Conservation (phyloP, 345 rosid species). For the Populus tremula region DNA sequence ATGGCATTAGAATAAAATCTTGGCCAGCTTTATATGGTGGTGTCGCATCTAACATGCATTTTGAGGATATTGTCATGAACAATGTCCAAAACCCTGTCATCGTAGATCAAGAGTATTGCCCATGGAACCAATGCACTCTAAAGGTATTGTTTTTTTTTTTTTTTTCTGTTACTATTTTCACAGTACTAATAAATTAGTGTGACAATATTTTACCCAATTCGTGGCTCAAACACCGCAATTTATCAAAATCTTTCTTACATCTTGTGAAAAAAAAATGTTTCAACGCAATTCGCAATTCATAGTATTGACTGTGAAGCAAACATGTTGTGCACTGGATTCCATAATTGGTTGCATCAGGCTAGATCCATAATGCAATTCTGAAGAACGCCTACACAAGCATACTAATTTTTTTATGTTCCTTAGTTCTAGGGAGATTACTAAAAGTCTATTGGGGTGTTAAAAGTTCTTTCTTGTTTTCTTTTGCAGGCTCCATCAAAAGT, state of each 20-base stretch:
- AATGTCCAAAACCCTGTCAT: slow-evolving; percentile 1
- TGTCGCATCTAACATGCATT: neutral
- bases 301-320: too few species aligned
- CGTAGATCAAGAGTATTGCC: neutral
- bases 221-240: too few species aligned
- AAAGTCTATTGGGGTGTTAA: neutral
- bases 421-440: neutral
- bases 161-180: neutral
- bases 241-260: too few species aligned
- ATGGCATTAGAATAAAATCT: slow-evolving; percentile 1
- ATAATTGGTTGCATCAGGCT: too few species aligned
- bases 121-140: neutral
- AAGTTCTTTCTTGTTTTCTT: neutral
- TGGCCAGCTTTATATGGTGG: neutral
- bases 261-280: too few species aligned
- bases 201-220: neutral
- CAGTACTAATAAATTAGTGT: neutral
- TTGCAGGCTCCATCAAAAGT: slow-evolving; percentile 5
- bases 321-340: too few species aligned
- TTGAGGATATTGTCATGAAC: neutral
- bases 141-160: neutral
- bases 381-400: too few species aligned
- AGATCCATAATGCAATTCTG: too few species aligned
- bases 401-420: too few species aligned
- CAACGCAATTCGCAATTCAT: too few species aligned